A percentile compares a stretch with the other conserved stretches of the same genome.
Evolutionary conservation across 2,329 filamentous ascomycete species (phyloP).

Genomic region (Exserohilum rostratum): DNA sequence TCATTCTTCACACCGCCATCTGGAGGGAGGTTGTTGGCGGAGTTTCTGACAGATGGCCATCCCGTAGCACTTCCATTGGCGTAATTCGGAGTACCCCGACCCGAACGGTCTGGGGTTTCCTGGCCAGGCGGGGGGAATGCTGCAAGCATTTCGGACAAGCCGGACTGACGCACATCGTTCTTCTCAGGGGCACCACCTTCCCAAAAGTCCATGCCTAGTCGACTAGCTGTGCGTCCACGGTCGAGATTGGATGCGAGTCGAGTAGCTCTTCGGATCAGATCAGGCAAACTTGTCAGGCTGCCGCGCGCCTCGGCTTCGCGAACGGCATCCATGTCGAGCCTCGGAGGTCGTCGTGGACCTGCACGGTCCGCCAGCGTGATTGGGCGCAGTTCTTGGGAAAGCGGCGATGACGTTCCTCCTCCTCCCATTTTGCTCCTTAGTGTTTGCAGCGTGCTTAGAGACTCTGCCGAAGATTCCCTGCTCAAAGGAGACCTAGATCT

Average conservation of each 20-base stretch:
- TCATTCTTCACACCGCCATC: slow-evolving; percentile 21
- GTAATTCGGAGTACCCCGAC: slow-evolving; percentile 41
- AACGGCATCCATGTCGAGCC: slow-evolving; percentile 81
- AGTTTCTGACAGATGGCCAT: slow-evolving; percentile 35
- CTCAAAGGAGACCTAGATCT: slow-evolving; percentile 34
- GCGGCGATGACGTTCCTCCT: slow-evolving; percentile 27
- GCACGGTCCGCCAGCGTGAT: slow-evolving; percentile 49
- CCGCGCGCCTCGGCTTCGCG: slow-evolving; percentile 81
- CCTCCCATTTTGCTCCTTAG: slow-evolving; percentile 17
- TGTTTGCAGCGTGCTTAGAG: slow-evolving; percentile 37
- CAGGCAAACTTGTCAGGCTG: slow-evolving; percentile 88
- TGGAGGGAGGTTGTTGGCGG: neutral
- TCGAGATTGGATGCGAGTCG: slow-evolving; percentile 87
- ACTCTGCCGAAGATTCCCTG: slow-evolving; percentile 43
- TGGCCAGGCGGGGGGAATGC: slow-evolving; percentile 67
- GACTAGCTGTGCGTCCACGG: slow-evolving; percentile 71
- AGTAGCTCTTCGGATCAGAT: slow-evolving; percentile 88
- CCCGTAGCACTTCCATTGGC: slow-evolving; percentile 29
- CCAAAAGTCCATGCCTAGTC: slow-evolving; percentile 60
- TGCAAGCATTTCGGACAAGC: slow-evolving; percentile 68
- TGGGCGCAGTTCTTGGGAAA: slow-evolving; percentile 37
- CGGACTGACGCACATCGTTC: slow-evolving; percentile 51
- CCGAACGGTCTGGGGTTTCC: slow-evolving; percentile 47
- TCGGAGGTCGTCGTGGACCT: slow-evolving; percentile 65
- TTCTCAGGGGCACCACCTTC: slow-evolving; percentile 45